A percentile compares a stretch with the other conserved stretches of the same genome.
Conservation (phyloP, 768 basidiomycete genomes). For the Leccinum barrowsii region DNA sequence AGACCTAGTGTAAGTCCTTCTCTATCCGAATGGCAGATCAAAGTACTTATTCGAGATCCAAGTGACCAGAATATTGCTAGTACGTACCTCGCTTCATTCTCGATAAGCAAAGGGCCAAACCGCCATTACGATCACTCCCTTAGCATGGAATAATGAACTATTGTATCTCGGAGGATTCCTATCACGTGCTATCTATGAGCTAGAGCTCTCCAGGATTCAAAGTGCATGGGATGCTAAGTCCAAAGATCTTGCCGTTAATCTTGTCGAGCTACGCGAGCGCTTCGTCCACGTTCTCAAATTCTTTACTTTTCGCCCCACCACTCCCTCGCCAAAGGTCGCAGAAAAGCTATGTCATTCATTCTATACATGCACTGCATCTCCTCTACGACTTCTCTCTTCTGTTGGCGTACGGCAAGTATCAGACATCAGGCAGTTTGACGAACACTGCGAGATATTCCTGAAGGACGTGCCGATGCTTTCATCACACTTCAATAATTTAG, state of each 20-base stretch:
- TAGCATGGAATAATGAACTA: not conserved
- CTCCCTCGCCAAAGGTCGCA: constrained; percentile 70
- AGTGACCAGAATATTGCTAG: not conserved
- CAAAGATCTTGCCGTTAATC: not conserved
- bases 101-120: not conserved
- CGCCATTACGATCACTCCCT: not conserved
- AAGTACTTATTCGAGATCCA: too few relatives aligned
- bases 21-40: not conserved
- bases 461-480: constrained; percentile 72
- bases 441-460: constrained; percentile 29
- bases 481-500: constrained; percentile 47
- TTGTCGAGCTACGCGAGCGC: not conserved
- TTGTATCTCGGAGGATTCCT: not conserved
- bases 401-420: constrained; percentile 54
- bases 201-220: not conserved
- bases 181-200: not conserved
- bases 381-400: not conserved
- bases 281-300: constrained; percentile 8
- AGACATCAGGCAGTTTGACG: constrained; percentile 38
- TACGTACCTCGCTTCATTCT: not conserved
- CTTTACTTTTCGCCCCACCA: constrained; percentile 28
- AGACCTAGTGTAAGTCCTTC: not conserved
- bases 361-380: constrained; percentile 52
- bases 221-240: not conserved
- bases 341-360: constrained; percentile 69